These are phyloP conservation scores for Wickerhamomyces sp. DNA, from an alignment of 1,139 yeast species.

Conservation along the genomic window DNA sequence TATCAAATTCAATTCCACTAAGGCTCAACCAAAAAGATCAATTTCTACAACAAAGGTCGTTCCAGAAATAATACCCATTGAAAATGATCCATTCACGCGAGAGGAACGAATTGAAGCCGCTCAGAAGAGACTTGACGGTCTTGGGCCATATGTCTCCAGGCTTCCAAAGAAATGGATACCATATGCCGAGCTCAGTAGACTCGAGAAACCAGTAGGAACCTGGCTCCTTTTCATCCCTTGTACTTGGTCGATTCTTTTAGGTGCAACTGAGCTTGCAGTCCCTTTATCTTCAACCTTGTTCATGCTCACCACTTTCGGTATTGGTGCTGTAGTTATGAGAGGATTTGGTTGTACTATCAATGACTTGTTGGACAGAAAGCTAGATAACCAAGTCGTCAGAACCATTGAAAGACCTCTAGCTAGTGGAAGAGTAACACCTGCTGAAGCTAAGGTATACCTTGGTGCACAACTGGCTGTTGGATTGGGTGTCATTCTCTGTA, in stretches of 20 bases:
- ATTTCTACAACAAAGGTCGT: neutral
- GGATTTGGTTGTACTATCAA: constrained; percentile 98
- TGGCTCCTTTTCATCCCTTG: constrained; percentile 76
- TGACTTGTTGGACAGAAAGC: constrained; percentile 76
- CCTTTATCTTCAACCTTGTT: constrained; percentile 55
- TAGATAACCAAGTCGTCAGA: constrained; percentile 82
- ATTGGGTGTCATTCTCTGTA: constrained; percentile 58
- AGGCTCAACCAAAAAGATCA: neutral
- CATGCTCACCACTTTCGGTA: constrained; percentile 62
- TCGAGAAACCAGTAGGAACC: constrained; percentile 94
- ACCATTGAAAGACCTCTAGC: constrained; percentile 90
- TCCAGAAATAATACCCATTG: constrained; percentile 1
- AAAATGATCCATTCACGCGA: constrained; percentile 34
- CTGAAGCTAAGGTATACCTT: constrained; percentile 69
- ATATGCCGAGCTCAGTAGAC: constrained; percentile 83
- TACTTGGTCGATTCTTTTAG: constrained; percentile 57
- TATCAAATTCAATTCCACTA: too few relatives aligned
- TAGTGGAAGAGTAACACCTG: constrained; percentile 69
- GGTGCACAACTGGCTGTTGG: constrained; percentile 76
- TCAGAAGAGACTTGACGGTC: constrained; percentile 48
- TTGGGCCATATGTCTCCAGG: constrained; percentile 54
- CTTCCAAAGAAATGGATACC: constrained; percentile 77
- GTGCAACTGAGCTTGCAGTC: constrained; percentile 69
- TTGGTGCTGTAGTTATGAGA: constrained; percentile 88
- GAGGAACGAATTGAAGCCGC: constrained; percentile 56